Evolutionary conservation across 2,329 filamentous ascomycete genomes (phyloP).

Genomic region (Sclerotinia nivalis): DNA sequence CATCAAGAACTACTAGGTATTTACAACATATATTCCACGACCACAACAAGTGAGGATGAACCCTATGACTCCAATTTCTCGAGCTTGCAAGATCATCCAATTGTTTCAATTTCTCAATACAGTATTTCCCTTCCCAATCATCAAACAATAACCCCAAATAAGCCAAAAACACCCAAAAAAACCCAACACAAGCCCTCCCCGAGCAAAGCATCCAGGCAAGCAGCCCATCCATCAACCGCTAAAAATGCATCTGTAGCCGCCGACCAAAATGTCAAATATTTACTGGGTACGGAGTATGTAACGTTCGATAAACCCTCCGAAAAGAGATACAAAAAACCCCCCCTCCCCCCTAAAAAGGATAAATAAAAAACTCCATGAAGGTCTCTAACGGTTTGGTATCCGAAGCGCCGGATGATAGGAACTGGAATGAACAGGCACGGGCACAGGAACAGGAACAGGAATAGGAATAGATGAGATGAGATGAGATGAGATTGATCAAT

Average conservation of each 20-base stretch:
- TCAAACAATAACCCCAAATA: not conserved
- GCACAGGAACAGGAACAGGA: no score
- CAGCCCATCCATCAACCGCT: not conserved
- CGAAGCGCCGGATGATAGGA: not conserved
- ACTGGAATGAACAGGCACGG: no score
- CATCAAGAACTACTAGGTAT: not conserved
- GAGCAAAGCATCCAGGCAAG: not conserved
- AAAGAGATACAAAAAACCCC: not conserved
- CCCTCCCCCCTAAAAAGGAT: no score
- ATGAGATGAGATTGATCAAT: no score
- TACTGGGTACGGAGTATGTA: not conserved
- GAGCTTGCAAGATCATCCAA: not conserved
- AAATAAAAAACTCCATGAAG: no score
- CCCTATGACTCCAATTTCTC: no score
- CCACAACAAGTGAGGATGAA: no score
- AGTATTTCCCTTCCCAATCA: not conserved
- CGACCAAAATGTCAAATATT: not conserved
- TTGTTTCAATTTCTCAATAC: not conserved
- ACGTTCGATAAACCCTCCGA: not conserved
- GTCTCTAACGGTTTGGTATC: not conserved
- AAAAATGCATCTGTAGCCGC: slow-evolving; percentile 5
- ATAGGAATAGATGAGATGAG: no score
- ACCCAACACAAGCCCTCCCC: not conserved
- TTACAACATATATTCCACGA: no score
- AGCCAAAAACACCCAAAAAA: not conserved